phyloP scores from a whole-genome alignment of 495 filamentous ascomycete genomes.

The Neurospora pannonica region DNA sequence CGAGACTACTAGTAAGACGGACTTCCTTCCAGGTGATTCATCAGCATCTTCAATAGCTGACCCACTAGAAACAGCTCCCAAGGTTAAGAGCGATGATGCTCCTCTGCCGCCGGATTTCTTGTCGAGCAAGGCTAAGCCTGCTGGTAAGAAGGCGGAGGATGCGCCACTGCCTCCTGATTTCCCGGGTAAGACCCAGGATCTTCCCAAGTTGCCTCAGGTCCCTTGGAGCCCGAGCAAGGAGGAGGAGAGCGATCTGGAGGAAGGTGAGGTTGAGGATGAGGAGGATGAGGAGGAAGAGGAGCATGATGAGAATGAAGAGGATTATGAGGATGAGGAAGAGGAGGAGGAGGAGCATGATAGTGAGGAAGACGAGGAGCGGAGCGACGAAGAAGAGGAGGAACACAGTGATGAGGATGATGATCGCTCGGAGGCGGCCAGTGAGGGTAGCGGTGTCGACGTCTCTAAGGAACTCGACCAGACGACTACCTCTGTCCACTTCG shows the following conservation, averaged over 20 bases:
- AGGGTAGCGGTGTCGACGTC: constrained; percentile 56
- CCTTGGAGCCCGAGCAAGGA: constrained; percentile 17
- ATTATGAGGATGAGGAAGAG: constrained; percentile 23
- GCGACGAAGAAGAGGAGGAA: constrained; percentile 28
- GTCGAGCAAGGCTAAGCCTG: constrained; percentile 6
- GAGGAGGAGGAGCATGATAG: constrained; percentile 10
- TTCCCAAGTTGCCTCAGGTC: constrained; percentile 10
- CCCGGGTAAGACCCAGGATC: constrained; percentile 3
- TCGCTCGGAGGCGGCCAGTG: constrained; percentile 36
- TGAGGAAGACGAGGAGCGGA: constrained; percentile 24
- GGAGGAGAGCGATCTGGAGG: constrained; percentile 14
- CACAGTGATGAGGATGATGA: constrained; percentile 34
- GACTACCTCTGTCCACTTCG: constrained; percentile 14
- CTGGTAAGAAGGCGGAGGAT: constrained; percentile 4
- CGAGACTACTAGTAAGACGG: constrained; percentile 62
- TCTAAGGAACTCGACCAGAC: constrained; percentile 58
- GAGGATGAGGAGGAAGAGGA: constrained; percentile 20
- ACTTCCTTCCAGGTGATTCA: constrained; percentile 55
- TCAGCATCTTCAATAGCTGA: constrained; percentile 51
- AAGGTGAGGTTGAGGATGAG: constrained; percentile 23
- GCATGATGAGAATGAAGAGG: constrained; percentile 24
- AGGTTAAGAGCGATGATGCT: constrained; percentile 22
- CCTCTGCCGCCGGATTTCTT: constrained; percentile 11
- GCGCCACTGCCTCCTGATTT: constrained; percentile 19
- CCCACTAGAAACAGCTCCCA: constrained; percentile 29